Base-by-base conservation (phyloP, 257 asterid genomes). In the Solanum virginianum region DNA sequence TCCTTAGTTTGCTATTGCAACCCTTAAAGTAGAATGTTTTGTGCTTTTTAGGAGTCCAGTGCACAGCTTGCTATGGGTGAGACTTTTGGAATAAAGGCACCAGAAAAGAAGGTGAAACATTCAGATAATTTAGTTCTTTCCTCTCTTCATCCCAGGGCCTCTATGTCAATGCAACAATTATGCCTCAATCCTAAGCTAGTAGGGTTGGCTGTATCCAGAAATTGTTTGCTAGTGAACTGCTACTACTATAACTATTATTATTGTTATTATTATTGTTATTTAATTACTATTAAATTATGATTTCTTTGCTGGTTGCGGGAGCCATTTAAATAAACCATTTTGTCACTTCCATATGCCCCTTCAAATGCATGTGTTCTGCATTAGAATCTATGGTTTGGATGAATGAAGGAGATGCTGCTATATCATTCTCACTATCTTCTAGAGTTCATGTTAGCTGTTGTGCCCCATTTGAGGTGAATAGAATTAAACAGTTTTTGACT, bases 21-120 rank as follows among this genome's bases (percentile, higher is more conserved):
- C 22, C 82, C 26, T 49, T 53, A 15, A 51, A 77, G 82, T 51
- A 77, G 45, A 77, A 77, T 77, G 11, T 77, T 77, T 53, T 77
- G 26, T 77, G 24, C 83, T 86, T n/a, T 85, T 66, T 84, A 97
- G 99, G 99, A 97, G 90, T 95, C 98, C 63, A 97, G 99, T 68
- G 97, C 92, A 85, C 91, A 89, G 80, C 98, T 97, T 71, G 99
- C 98, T 49, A 91, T 97, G 95, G 99, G 99, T 68, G 98, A 93
- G 92, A 94, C 91, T 74, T 97, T 97, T 87, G 99, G 99, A 89
- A 85, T 97, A 86, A 94, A 90, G 89, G 88, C 97, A 80, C 99
- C 99, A 9, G 92, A 86, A 56, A 85, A 92, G 87, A 92, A 89
- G 99, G 99, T 97, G 90, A 88, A 80, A 53, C 63, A 77, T 77